These are phyloP conservation scores for Fusarium verrucosum DNA, from an alignment of 2,329 filamentous ascomycete genomes.

Conservation along the genomic window DNA sequence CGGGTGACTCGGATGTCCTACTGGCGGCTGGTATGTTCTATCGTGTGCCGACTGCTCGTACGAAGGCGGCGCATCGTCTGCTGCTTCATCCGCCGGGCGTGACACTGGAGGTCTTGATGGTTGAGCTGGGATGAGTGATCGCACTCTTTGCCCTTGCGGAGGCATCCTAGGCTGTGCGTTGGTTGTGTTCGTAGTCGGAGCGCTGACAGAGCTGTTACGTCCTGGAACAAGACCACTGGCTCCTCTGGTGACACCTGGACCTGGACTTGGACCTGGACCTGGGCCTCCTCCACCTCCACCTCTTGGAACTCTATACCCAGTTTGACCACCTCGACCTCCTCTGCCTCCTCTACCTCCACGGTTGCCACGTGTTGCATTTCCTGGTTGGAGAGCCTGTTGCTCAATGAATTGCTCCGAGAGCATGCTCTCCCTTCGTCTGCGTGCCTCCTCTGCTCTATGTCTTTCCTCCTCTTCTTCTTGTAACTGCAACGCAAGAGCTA, in stretches of 20 bases:
- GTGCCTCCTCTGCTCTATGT: constrained; percentile 71
- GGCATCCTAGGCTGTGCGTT: constrained; percentile 32
- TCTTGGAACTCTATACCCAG: constrained; percentile 8
- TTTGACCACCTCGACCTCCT: background rate
- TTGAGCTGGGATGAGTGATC: constrained; percentile 54
- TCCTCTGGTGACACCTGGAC: constrained; percentile 21
- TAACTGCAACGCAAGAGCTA: constrained; percentile 89
- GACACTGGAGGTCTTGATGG: constrained; percentile 50
- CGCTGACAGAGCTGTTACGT: constrained; percentile 38
- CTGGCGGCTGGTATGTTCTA: constrained; percentile 61
- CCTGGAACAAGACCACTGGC: constrained; percentile 35
- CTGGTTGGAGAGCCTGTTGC: constrained; percentile 61
- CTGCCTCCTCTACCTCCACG: constrained; percentile 27
- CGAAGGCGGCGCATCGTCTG: constrained; percentile 64
- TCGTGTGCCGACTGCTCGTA: constrained; percentile 67
- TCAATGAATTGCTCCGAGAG: constrained; percentile 77
- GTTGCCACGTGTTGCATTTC: constrained; percentile 38
- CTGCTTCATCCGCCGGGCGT: constrained; percentile 51
- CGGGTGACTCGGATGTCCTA: constrained; percentile 61
- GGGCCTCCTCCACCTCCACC: constrained; percentile 22
- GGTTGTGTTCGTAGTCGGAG: constrained; percentile 30
- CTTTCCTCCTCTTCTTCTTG: constrained; percentile 93
- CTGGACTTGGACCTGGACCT: too few relatives aligned
- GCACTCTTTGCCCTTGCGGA: constrained; percentile 54
- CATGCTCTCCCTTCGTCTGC: constrained; percentile 71